Percentiles rank a stretch among this genome's conserved stretches.
These are phyloP conservation scores for Monosporozyma unispora DNA, from an alignment of 805 yeast genomes.

Conservation along the genomic window DNA sequence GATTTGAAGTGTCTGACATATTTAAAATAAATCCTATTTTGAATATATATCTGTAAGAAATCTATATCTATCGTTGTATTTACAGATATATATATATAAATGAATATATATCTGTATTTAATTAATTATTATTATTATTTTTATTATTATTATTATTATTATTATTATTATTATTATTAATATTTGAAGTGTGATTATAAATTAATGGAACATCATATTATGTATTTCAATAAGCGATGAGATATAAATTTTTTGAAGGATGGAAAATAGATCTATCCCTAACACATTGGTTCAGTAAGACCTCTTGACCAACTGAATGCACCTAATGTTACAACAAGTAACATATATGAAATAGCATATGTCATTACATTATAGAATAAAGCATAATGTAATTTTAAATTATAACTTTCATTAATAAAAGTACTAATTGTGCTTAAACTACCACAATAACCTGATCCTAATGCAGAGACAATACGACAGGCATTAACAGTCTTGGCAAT, in stretches of 20 bases:
- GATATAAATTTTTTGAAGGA: no score
- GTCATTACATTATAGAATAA: constrained; percentile 46
- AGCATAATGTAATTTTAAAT: constrained; percentile 30
- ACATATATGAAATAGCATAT: constrained; percentile 38
- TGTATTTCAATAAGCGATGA: neutral
- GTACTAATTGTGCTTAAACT: constrained; percentile 69
- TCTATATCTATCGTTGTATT: neutral
- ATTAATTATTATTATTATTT: neutral
- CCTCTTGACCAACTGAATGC: constrained; percentile 57
- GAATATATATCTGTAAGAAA: no score
- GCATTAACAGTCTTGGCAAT: constrained; percentile 30
- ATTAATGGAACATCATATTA: neutral
- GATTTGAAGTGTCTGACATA: constrained; percentile 4
- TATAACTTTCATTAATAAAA: constrained; percentile 56
- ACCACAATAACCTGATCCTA: constrained; percentile 63
- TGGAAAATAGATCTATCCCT: neutral
- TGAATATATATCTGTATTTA: neutral
- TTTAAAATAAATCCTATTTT: no score
- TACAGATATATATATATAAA: neutral
- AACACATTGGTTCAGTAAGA: constrained; percentile 14
- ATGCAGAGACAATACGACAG: constrained; percentile 46
- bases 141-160: no score
- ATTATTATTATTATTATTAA: neutral
- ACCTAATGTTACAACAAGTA: constrained; percentile 56
- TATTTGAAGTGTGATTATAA: neutral